Conservation (phyloP, 2,329 filamentous ascomycete genomes). For the Ophiostoma ulmi region DNA sequence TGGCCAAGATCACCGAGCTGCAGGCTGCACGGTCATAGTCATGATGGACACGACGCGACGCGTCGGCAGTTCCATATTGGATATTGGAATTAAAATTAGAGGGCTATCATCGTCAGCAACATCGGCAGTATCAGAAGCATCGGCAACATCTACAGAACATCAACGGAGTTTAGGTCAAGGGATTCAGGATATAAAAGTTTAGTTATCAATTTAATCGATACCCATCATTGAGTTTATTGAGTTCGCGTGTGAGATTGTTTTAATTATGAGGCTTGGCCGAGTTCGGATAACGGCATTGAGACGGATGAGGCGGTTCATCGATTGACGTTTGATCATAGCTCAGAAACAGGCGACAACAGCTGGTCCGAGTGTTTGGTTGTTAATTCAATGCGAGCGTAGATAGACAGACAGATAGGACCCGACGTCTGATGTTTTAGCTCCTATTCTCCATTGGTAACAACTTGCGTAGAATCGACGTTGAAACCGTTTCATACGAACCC, state of each 20-base stretch:
- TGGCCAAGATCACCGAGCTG: conserved; percentile 32
- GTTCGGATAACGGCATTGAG: background rate
- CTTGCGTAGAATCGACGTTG: background rate
- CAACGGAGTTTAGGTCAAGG: conserved; percentile 7
- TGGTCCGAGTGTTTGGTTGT: background rate
- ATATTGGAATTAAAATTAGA: too few species aligned
- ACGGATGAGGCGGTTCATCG: background rate
- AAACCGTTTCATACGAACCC: conserved; percentile 9
- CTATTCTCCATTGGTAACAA: background rate
- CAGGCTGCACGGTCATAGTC: conserved; percentile 25
- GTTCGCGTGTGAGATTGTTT: too few species aligned
- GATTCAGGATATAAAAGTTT: conserved; percentile 11
- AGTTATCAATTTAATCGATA: conserved; percentile 9
- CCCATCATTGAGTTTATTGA: background rate
- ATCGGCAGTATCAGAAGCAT: background rate
- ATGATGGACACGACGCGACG: background rate
- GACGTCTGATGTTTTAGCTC: conserved; percentile 11
- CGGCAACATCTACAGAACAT: background rate
- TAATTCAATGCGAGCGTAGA: background rate
- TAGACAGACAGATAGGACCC: background rate
- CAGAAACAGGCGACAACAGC: background rate
- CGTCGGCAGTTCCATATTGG: background rate
- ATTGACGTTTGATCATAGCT: conserved; percentile 6
- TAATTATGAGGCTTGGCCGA: too few species aligned
- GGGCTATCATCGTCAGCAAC: background rate